Base-by-base conservation (phyloP, 371 early-diverging fungal species). In the Actinomortierella wolfii region DNA sequence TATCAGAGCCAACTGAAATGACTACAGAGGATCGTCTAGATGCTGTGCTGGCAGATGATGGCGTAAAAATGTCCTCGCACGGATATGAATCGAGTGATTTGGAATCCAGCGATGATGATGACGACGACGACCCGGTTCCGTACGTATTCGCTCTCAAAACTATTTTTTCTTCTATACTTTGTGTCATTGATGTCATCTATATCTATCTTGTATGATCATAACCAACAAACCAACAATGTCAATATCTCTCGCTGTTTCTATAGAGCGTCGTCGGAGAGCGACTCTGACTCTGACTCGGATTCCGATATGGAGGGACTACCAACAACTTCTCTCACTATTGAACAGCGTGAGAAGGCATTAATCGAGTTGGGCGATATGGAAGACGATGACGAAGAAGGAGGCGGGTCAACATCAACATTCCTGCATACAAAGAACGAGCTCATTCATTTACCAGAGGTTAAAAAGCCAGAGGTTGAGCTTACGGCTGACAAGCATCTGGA, bases 391-490 rank as follows among this genome's bases (percentile, higher is more conserved):
- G 69, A 76, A 0, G 67, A 67, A 24, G 78, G 78, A 15, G 74
- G 55, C 3, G 71, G 64, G 1, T 63, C 50, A 17, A 34, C 39
- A 15, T 48, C 47, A 14, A 59, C 29, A 0, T 57, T 73, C 23
- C 56, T 81, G 18, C 78, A 77, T 41, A 84, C 81, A 1, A 77
- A 55, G 9, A 79, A 93, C 63, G 93, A 93, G 64, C 75, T 89
- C 46, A 51, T 71, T 0, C 68, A 86, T n/a, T 50, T 84, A 18
- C 76, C 76, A 13, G 75, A 87, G 2, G 62, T 86, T 5, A 83
- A 85, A 47, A 67, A 60, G 28, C 92, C 92, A 1, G 63, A 83
- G 7, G 78, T 91, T 45, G 65, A 69, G 25, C 75, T 96, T 11
- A 87, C 87, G 2, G 76, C 80, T 2, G 70, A 84, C 14, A 78